Conservation (phyloP, 495 filamentous ascomycete genomes). For the Lophiostoma macrostomum region DNA sequence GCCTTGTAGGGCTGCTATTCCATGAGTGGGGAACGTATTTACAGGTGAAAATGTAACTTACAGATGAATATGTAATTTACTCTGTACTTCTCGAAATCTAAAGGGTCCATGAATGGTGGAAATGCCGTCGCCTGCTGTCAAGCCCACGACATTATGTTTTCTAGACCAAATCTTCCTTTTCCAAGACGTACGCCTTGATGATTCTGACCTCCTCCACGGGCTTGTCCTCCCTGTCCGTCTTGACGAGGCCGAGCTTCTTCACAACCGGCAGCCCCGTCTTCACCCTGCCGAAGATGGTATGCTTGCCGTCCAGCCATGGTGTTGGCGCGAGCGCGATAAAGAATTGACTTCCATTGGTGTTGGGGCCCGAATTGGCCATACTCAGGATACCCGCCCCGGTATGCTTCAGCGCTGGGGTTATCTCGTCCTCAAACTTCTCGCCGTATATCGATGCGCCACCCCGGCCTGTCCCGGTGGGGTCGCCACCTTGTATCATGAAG, state of each 20-base stretch:
- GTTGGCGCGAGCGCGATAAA: constrained; percentile 95
- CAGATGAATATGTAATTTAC: too few species aligned
- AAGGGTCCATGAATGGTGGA: too few species aligned
- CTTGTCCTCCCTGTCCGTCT: constrained; percentile 75
- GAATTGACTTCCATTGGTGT: constrained; percentile 86
- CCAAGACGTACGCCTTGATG: constrained; percentile 62
- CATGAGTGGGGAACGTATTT: background rate
- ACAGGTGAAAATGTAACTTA: background rate
- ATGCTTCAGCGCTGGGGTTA: constrained; percentile 72
- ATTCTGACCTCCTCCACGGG: constrained; percentile 84
- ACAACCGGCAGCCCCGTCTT: constrained; percentile 80
- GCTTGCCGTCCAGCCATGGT: constrained; percentile 95
- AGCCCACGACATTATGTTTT: background rate
- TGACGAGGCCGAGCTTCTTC: constrained; percentile 85
- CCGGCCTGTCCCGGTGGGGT: constrained; percentile 92
- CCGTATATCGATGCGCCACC: constrained; percentile 90
- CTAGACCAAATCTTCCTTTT: constrained; percentile 36
- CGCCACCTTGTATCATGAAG: constrained; percentile 97
- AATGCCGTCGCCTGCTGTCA: too few species aligned
- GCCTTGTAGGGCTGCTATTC: constrained; percentile 16
- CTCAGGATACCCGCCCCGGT: constrained; percentile 89
- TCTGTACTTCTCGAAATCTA: too few species aligned
- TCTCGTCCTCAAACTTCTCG: constrained; percentile 94
- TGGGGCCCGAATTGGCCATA: constrained; percentile 93
- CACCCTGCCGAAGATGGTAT: constrained; percentile 95